phyloP scores from a whole-genome alignment of 805 yeast species.

The Lipomyces spencermartinsiae region DNA sequence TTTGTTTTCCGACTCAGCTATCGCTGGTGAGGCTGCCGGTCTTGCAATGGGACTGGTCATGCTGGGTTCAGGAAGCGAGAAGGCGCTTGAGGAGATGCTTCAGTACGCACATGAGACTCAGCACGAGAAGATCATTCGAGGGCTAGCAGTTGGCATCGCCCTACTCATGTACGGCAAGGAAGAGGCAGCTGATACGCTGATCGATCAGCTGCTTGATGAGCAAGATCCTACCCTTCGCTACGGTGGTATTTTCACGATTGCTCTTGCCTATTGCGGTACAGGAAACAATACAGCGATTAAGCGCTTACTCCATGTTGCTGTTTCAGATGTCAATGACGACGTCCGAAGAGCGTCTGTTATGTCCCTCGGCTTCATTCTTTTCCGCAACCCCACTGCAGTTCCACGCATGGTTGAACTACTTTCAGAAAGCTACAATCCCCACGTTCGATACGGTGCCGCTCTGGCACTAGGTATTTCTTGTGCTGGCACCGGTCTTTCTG shows the following conservation, averaged over 20 bases:
- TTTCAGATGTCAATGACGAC: conserved; percentile 93
- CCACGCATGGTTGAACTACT: conserved; percentile 94
- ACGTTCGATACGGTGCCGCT: conserved; percentile 97
- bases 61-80: conserved; percentile 85
- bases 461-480: conserved; percentile 96
- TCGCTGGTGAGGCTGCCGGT: conserved; percentile 96
- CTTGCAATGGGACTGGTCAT: conserved; percentile 93
- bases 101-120: conserved; percentile 93
- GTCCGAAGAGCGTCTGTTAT: conserved; percentile 96
- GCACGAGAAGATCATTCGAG: conserved; percentile 93
- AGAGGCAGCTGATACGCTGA: conserved; percentile 73
- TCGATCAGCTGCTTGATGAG: conserved; percentile 69
- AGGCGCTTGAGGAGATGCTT: conserved; percentile 77
- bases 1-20: conserved; percentile 86
- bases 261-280: conserved; percentile 96
- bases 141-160: conserved; percentile 89
- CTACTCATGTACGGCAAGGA: conserved; percentile 85
- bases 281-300: conserved; percentile 88
- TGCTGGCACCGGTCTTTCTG: conserved; percentile 88
- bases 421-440: conserved; percentile 95
- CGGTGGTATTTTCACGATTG: conserved; percentile 94
- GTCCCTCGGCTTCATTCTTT: conserved; percentile 86
- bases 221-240: conserved; percentile 87
- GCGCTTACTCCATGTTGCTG: conserved; percentile 87
- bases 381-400: conserved; percentile 89